phyloP scores from a whole-genome alignment of 345 rosid genomes.

The Zanthoxylum bungeanum region DNA sequence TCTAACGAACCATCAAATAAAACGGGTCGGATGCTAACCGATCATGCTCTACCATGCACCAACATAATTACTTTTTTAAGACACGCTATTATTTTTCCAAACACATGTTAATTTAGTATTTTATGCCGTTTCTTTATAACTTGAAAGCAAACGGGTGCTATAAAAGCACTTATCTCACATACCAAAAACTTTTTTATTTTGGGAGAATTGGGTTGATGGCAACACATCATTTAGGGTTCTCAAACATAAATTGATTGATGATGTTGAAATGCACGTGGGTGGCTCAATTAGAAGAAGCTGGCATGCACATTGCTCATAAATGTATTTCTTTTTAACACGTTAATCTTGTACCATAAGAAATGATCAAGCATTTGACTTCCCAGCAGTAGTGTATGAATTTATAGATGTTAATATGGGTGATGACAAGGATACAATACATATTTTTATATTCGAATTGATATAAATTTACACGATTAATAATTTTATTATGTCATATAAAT shows the following conservation, averaged over 20 bases:
- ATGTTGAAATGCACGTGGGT: not conserved
- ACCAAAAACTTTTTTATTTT: not conserved
- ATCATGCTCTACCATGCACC: too few relatives aligned
- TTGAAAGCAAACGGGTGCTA: not conserved
- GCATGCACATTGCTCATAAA: not conserved
- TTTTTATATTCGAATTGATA: too few relatives aligned
- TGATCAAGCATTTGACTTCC: not conserved
- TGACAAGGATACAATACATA: too few relatives aligned
- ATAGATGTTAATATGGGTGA: too few relatives aligned
- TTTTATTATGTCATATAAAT: too few relatives aligned
- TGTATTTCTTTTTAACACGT: constrained; percentile 8
- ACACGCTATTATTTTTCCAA: not conserved
- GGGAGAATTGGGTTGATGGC: not conserved
- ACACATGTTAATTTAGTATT: not conserved
- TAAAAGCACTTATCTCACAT: not conserved
- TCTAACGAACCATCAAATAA: too few relatives aligned
- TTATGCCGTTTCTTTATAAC: too few relatives aligned
- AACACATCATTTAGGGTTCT: not conserved
- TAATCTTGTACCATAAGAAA: constrained; percentile 6
- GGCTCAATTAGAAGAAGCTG: not conserved
- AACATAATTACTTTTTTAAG: too few relatives aligned
- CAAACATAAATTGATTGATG: not conserved
- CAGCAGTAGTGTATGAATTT: not conserved
- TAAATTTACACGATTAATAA: too few relatives aligned
- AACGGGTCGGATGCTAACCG: too few relatives aligned